These are phyloP conservation scores for Metarhizium rileyi DNA, from an alignment of 2,329 filamentous ascomycete genomes.

Conservation along the genomic window DNA sequence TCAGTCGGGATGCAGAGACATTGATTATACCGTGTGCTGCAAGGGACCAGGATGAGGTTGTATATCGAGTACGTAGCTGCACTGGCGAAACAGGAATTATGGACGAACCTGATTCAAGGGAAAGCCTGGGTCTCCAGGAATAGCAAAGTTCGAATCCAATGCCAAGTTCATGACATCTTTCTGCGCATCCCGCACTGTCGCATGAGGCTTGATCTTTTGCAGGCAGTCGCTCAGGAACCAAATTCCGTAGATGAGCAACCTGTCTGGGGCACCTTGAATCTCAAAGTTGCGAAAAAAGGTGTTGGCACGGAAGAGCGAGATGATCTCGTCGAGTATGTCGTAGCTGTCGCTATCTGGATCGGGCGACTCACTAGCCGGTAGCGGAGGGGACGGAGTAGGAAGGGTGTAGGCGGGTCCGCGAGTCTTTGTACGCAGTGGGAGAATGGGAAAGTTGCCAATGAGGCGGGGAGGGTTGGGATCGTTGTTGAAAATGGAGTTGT, in stretches of 20 bases:
- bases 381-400: conserved; percentile 43
- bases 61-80: neutral
- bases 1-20: neutral
- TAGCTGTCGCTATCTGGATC: conserved; percentile 89
- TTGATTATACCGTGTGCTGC: too few species aligned
- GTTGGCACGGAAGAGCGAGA: conserved; percentile 91
- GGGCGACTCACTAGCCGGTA: conserved; percentile 52
- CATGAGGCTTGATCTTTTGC: conserved; percentile 70
- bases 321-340: conserved; percentile 90
- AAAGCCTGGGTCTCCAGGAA: conserved; percentile 87
- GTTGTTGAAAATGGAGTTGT: conserved; percentile 93
- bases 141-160: conserved; percentile 86
- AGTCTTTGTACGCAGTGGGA: conserved; percentile 88
- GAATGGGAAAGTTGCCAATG: conserved; percentile 86
- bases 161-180: conserved; percentile 83
- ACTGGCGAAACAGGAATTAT: neutral
- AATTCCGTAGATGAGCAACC: conserved; percentile 93
- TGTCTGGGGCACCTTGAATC: conserved; percentile 91
- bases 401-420: conserved; percentile 92
- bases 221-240: conserved; percentile 88
- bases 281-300: conserved; percentile 99
- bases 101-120: conserved; percentile 77
- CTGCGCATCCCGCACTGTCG: conserved; percentile 47
- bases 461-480: conserved; percentile 56
- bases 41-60: neutral